Base-by-base conservation (phyloP, 2,329 filamentous ascomycete species). In the Catunica adiposa region DNA sequence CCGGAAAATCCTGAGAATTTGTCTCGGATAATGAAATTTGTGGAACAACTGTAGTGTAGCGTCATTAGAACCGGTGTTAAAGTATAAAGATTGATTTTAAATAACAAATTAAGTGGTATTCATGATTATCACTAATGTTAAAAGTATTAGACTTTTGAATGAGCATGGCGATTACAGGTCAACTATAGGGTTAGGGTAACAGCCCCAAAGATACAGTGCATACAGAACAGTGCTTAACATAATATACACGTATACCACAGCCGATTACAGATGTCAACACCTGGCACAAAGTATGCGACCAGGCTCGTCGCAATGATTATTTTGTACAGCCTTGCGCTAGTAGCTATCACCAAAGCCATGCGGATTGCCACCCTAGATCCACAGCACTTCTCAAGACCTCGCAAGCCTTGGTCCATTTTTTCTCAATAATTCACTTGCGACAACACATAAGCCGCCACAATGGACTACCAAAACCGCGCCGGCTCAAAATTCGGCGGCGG, bases 401-500 rank as follows among this genome's bases (percentile, higher is more conserved):
- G 31, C 23, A 23, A 26, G 22, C n/a, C n/a, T n/a, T n/a, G n/a
- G n/a, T n/a, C n/a, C n/a, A n/a, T n/a, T 23, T 15, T 29, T 38
- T 31, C 15, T 34, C 2, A 14, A 51, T 11, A n/a, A 11, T 23
- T n/a, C 9, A n/a, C n/a, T n/a, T n/a, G n/a, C n/a, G n/a, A n/a
- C n/a, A n/a, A n/a, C n/a, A n/a, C n/a, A n/a, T n/a, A n/a, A n/a
- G n/a, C n/a, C n/a, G n/a, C n/a, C 44, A 54, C 29, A 57, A 83
- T 84, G 81, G 81, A 84, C 66, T 84, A 83, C 66, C 78, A 96
- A 75, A 96, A 97, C 69, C 87, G 90, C 64, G 89, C 87, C 60
- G 92, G 92, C 66, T 95, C 89, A 69, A 97, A 97, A 70, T 97
- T 97, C 69, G 92, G 92, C 67, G 92, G 92, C 66, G 92, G 92